A percentile compares a stretch with the other conserved stretches of the same genome.
Conservation (phyloP, 164 flowering plant genomes). For the Vitis rotundifolia region DNA sequence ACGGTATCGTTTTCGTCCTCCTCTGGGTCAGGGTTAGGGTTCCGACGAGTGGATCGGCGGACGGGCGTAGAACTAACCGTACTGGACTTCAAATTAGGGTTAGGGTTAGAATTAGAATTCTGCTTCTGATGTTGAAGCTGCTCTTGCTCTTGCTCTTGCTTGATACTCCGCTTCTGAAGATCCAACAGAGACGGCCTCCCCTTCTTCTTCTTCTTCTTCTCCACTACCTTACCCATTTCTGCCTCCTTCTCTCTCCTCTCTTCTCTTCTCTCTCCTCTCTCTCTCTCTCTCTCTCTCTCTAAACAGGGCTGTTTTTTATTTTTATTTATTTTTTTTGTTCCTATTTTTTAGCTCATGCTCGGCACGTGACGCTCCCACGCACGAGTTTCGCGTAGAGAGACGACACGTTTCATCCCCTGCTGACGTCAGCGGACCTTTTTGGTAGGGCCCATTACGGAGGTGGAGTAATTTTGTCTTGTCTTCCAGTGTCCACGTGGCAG, state of each 20-base stretch:
- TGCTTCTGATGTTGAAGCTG: conserved; percentile 10
- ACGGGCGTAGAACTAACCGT: conserved; percentile 15
- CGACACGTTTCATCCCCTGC: conserved; percentile 9
- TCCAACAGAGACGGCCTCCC: conserved; percentile 55
- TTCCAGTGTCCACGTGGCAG: no score
- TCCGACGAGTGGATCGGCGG: conserved; percentile 54
- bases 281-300: conserved; percentile 7
- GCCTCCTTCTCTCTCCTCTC: conserved; percentile 7
- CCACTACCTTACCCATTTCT: conserved; percentile 41
- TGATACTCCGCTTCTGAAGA: conserved; percentile 46
- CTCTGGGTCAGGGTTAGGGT: conserved; percentile 22
- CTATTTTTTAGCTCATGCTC: conserved; percentile 1
- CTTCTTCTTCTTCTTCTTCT: conserved; percentile 46
- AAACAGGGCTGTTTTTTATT: conserved; percentile 21
- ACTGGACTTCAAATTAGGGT: conserved; percentile 25
- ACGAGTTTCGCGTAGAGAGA: background rate
- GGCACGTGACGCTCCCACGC: conserved; percentile 26
- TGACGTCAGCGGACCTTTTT: no score
- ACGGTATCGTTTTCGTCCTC: conserved; percentile 10
- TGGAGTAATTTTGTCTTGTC: no score
- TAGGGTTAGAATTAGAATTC: conserved; percentile 19
- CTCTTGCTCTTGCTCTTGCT: conserved; percentile 16
- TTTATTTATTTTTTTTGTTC: conserved; percentile 9
- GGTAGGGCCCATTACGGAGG: no score
- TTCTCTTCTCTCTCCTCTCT: conserved; percentile 9